Conservation (phyloP, 1,284 basidiomycete species). For the Singerocomus rubriflavus region DNA sequence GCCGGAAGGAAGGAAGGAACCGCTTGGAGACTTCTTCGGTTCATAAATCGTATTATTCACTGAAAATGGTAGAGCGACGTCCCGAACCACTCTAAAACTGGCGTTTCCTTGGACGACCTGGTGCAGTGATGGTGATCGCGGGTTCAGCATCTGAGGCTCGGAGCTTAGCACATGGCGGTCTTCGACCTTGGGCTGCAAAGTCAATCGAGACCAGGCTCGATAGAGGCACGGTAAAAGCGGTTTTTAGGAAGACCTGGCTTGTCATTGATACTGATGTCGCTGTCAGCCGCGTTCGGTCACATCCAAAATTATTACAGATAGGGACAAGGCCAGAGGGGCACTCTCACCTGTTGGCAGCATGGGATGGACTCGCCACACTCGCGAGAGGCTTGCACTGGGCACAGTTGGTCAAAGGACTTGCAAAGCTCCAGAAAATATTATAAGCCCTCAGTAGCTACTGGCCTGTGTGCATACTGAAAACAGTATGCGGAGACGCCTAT, state of each 20-base stretch:
- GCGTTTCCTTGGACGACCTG: background rate
- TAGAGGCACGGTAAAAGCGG: constrained; percentile 9
- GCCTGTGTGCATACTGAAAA: too few species aligned
- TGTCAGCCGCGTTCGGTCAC: too few species aligned
- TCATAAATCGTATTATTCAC: background rate
- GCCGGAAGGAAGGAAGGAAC: background rate
- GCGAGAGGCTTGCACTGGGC: too few species aligned
- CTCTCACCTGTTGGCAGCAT: too few species aligned
- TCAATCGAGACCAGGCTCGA: background rate
- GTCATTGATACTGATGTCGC: background rate
- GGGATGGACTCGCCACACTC: too few species aligned
- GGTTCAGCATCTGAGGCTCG: background rate
- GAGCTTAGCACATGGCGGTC: background rate
- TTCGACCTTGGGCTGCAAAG: background rate
- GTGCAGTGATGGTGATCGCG: background rate
- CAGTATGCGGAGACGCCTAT: too few species aligned
- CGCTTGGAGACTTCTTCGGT: background rate
- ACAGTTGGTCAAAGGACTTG: too few species aligned
- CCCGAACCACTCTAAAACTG: background rate
- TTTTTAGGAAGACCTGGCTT: constrained; percentile 2
- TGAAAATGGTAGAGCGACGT: background rate
- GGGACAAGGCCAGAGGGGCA: too few species aligned
- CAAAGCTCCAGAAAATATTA: too few species aligned
- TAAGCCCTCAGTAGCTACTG: too few species aligned
- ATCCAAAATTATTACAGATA: too few species aligned